A percentile compares a stretch with the other conserved stretches of the same genome.
These are phyloP conservation scores for Pleurotus platypus DNA, from an alignment of 768 basidiomycete genomes.

Conservation along the genomic window DNA sequence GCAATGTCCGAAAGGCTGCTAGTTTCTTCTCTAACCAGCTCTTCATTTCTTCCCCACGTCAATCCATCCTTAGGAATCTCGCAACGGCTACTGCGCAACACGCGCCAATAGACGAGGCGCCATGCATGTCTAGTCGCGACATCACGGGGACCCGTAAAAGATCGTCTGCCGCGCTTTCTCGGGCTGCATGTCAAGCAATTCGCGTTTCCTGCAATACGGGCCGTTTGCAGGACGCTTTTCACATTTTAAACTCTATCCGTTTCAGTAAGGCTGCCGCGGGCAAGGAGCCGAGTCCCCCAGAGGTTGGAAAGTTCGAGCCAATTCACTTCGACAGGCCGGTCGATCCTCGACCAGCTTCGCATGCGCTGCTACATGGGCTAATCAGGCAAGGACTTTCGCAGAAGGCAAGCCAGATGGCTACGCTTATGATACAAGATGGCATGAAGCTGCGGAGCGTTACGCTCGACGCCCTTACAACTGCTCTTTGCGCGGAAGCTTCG, in stretches of 20 bases:
- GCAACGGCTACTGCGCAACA: conserved; percentile 7
- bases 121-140: not conserved
- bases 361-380: conserved; percentile 62
- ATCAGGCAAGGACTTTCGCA: conserved; percentile 45
- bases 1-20: conserved; percentile 54
- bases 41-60: conserved; percentile 5
- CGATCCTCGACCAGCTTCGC: conserved; percentile 58
- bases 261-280: conserved; percentile 26
- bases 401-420: conserved; percentile 46
- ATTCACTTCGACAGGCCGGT: conserved; percentile 46
- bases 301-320: conserved; percentile 29
- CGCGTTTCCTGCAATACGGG: conserved; percentile 39
- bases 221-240: conserved; percentile 47
- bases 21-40: conserved; percentile 23
- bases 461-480: conserved; percentile 31
- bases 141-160: not conserved
- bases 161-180: conserved; percentile 18
- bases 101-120: not conserved
- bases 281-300: conserved; percentile 11
- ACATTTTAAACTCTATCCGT: conserved; percentile 56
- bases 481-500: conserved; percentile 11
- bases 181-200: conserved; percentile 43
- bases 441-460: conserved; percentile 47
- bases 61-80: conserved; percentile 1
- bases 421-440: conserved; percentile 51